phyloP scores from a whole-genome alignment of 2,329 filamentous ascomycete species.

The Stagonosporopsis chrysanthemi region DNA sequence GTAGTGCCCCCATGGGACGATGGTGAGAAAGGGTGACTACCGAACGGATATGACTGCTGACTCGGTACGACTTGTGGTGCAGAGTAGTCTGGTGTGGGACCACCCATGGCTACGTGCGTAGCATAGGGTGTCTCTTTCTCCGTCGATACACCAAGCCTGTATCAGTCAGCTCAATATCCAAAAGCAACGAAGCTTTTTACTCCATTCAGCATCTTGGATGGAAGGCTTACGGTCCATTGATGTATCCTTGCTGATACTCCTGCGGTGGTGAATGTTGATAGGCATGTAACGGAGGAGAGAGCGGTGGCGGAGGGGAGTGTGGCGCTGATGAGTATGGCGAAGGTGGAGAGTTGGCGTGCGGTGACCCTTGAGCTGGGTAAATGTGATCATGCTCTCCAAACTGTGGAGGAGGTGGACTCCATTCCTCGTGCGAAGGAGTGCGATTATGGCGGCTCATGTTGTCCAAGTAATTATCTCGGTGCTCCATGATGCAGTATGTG shows the following conservation, averaged over 20 bases:
- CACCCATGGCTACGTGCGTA: constrained; percentile 14
- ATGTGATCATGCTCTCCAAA: constrained; percentile 33
- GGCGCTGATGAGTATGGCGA: constrained; percentile 13
- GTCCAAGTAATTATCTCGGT: constrained; percentile 5
- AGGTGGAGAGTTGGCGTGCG: constrained; percentile 14
- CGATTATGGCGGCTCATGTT: constrained; percentile 1
- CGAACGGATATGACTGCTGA: constrained; percentile 25
- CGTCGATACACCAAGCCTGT: constrained; percentile 24
- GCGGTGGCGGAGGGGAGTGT: constrained; percentile 25
- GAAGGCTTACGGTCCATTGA: constrained; percentile 1
- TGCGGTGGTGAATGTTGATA: constrained; percentile 21
- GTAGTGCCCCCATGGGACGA: constrained; percentile 29
- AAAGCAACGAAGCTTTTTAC: not conserved
- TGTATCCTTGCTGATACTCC: constrained; percentile 29
- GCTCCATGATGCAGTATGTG: constrained; percentile 3
- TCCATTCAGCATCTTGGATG: not conserved
- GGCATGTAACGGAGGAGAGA: constrained; percentile 24
- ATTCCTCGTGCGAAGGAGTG: constrained; percentile 26
- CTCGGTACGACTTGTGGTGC: constrained; percentile 32
- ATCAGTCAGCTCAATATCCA: constrained; percentile 12
- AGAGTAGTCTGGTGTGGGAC: constrained; percentile 33
- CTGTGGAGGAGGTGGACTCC: constrained; percentile 31
- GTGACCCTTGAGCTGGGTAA: constrained; percentile 13
- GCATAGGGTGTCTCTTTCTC: constrained; percentile 33
- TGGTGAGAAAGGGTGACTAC: constrained; percentile 23